Evolutionary conservation across 176 grass and related monocot species (phyloP).

Genomic region (Elaeis guineensis): DNA sequence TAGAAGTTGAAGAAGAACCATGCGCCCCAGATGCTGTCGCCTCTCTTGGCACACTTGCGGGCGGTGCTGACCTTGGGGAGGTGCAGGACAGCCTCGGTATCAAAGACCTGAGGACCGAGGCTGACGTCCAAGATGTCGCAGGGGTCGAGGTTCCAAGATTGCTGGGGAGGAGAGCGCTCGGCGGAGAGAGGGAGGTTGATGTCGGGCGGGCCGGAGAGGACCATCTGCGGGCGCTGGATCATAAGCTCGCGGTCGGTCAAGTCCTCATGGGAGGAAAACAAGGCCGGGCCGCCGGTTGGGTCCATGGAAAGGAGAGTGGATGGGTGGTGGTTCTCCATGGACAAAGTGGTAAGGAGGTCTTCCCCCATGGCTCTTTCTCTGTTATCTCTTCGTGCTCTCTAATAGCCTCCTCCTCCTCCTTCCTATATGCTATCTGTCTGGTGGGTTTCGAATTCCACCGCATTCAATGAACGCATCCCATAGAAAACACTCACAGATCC

Average conservation of each 20-base stretch:
- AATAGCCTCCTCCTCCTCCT: slow-evolving; percentile 28
- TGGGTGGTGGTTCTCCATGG: slow-evolving; percentile 91
- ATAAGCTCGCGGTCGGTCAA: background rate
- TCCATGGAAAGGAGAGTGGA: slow-evolving; percentile 99
- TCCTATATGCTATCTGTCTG: slow-evolving; percentile 65
- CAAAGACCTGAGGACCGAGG: slow-evolving; percentile 1
- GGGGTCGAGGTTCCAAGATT: slow-evolving; percentile 3
- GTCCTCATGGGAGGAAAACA: slow-evolving; percentile 24
- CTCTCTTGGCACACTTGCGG: slow-evolving; percentile 52
- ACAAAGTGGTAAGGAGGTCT: slow-evolving; percentile 84
- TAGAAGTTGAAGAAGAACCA: slow-evolving; percentile 79
- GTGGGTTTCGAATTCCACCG: slow-evolving; percentile 78
- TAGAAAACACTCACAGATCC: slow-evolving; percentile 57
- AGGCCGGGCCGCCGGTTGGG: slow-evolving; percentile 44
- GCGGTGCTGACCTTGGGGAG: background rate
- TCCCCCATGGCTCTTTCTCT: slow-evolving; percentile 57
- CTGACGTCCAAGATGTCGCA: slow-evolving; percentile 12
- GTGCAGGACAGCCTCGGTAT: slow-evolving; percentile 2
- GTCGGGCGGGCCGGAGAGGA: slow-evolving; percentile 3
- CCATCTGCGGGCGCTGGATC: slow-evolving; percentile 4
- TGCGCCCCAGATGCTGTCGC: slow-evolving; percentile 60
- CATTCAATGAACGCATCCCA: slow-evolving; percentile 99
- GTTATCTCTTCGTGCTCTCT: background rate
- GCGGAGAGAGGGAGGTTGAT: slow-evolving; percentile 11
- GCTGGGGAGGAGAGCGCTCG: slow-evolving; percentile 10